phyloP scores from a whole-genome alignment of 192 early-diverging fungal genomes.

The Podila verticillata region DNA sequence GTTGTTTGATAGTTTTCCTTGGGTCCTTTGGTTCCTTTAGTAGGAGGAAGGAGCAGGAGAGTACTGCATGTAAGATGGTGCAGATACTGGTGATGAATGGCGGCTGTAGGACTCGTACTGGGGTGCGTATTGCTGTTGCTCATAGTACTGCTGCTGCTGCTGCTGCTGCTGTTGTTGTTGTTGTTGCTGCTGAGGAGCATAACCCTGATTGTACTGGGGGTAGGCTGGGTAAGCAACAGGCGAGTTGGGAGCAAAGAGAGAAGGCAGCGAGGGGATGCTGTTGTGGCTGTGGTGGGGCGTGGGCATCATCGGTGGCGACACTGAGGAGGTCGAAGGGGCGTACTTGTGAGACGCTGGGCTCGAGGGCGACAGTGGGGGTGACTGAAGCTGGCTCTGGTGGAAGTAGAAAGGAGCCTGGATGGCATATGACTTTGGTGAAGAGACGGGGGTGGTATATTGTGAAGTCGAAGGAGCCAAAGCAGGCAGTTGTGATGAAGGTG shows the following conservation, averaged over 20 bases:
- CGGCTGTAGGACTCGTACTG: conserved; percentile 26
- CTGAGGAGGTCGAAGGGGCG: conserved; percentile 11
- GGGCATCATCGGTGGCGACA: conserved; percentile 30
- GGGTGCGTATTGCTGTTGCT: conserved; percentile 10
- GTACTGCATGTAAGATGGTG: conserved; percentile 32
- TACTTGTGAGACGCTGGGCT: conserved; percentile 32
- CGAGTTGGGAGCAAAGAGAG: conserved; percentile 39
- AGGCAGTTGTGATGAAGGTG: conserved; percentile 13
- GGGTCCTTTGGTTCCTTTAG: not conserved
- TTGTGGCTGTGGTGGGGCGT: conserved; percentile 16
- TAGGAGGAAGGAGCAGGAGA: conserved; percentile 4
- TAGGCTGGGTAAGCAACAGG: conserved; percentile 6
- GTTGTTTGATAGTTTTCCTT: not conserved
- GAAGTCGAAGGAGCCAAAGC: conserved; percentile 6
- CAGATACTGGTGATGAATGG: conserved; percentile 12
- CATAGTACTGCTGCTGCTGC: not conserved
- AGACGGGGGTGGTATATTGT: conserved; percentile 19
- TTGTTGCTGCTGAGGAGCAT: conserved; percentile 2
- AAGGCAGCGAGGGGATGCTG: conserved; percentile 10
- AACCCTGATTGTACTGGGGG: not conserved
- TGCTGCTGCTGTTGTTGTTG: conserved; percentile 9
- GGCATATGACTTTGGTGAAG: conserved; percentile 24
- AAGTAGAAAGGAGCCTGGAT: conserved; percentile 1
- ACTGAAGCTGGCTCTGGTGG: conserved; percentile 36
- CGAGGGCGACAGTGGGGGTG: conserved; percentile 46